These are phyloP conservation scores for Trichosanthes cucumerina DNA, from an alignment of 306 rosid species.

Conservation along the genomic window DNA sequence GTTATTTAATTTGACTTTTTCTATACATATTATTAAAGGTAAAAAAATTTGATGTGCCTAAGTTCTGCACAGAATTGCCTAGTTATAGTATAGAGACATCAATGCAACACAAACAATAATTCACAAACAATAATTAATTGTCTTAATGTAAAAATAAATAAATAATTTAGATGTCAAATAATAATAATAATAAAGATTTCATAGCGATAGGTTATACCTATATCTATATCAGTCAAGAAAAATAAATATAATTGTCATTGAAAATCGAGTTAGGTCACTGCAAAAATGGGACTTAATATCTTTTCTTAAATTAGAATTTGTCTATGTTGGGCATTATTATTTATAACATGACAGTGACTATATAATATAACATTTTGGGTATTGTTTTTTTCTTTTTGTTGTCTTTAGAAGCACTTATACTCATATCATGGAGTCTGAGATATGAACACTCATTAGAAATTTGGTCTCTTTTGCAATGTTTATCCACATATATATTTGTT, in stretches of 20 bases:
- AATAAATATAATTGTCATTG: not conserved
- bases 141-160: too few relatives aligned
- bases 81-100: too few relatives aligned
- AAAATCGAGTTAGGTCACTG: not conserved
- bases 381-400: not conserved
- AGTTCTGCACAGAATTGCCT: too few relatives aligned
- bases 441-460: not conserved
- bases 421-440: not conserved
- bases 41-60: too few relatives aligned
- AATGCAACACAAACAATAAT: too few relatives aligned
- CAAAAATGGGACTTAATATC: not conserved
- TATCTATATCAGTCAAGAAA: too few relatives aligned
- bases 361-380: not conserved
- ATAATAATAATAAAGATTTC: too few relatives aligned
- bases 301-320: not conserved
- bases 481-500: not conserved
- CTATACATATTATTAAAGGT: too few relatives aligned
- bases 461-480: not conserved
- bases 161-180: too few relatives aligned
- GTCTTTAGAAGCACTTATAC: not conserved
- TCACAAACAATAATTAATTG: too few relatives aligned
- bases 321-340: not conserved
- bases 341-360: not conserved
- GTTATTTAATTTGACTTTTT: too few relatives aligned
- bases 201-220: too few relatives aligned